Evolutionary conservation across 441 rosid species (phyloP).

Genomic region (Gossypium trilobum): DNA sequence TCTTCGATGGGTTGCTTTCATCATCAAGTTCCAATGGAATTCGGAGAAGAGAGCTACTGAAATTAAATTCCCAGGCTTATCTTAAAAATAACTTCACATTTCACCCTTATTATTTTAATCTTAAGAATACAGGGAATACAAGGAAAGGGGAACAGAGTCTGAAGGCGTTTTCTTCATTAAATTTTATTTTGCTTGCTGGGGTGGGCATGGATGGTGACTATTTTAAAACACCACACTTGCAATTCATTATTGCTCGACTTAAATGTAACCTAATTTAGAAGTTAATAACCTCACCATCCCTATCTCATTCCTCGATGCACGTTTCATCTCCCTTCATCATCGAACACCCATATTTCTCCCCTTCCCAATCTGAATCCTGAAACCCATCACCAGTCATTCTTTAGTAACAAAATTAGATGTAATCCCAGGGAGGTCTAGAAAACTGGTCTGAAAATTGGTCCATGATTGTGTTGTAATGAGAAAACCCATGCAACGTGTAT

Average conservation of each 20-base stretch:
- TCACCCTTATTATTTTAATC: neutral
- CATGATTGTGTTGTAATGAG: neutral
- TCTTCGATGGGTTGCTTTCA: slow-evolving; percentile 3
- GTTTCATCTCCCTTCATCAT: neutral
- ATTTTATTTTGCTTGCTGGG: neutral
- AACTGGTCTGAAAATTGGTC: neutral
- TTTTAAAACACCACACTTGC: neutral
- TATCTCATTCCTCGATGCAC: neutral
- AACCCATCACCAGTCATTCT: neutral
- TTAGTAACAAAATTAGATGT: neutral
- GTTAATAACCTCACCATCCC: neutral
- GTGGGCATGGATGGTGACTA: neutral
- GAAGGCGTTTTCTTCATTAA: neutral
- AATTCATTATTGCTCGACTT: neutral
- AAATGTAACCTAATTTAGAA: neutral
- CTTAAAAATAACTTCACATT: neutral
- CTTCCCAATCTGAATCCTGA: neutral
- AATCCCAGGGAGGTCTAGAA: neutral
- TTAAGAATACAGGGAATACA: neutral
- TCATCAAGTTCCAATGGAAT: neutral
- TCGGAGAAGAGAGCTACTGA: neutral
- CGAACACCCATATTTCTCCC: neutral
- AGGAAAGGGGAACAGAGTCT: neutral
- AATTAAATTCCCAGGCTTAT: neutral
- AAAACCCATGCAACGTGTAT: neutral